Percentiles rank a stretch among this genome's conserved stretches.
Conservation (phyloP, 768 basidiomycete genomes). For the Termitomyces sp. region DNA sequence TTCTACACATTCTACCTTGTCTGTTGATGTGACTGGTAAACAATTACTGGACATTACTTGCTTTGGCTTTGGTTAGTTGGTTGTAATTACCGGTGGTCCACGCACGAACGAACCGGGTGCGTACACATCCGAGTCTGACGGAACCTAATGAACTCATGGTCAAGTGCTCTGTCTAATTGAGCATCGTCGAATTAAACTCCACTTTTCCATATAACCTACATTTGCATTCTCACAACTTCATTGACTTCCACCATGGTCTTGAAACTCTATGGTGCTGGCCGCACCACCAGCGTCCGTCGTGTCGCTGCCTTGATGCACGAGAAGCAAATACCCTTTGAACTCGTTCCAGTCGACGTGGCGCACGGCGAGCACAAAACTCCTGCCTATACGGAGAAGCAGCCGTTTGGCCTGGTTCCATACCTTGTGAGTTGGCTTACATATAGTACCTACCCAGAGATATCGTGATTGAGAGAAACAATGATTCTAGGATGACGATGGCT, state of each 20-base stretch:
- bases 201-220: background rate
- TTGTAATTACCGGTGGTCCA: no score
- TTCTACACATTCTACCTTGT: no score
- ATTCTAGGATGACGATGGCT: slow-evolving; percentile 46
- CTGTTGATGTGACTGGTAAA: no score
- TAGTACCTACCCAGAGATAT: no score
- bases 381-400: slow-evolving; percentile 46
- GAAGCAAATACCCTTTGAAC: slow-evolving; percentile 52
- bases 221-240: background rate
- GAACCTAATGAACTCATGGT: background rate
- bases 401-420: slow-evolving; percentile 62
- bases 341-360: slow-evolving; percentile 38
- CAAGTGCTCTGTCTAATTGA: background rate
- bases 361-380: slow-evolving; percentile 44
- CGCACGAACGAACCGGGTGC: no score
- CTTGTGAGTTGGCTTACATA: slow-evolving; percentile 33
- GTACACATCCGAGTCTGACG: background rate
- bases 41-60: no score
- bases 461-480: background rate
- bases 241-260: slow-evolving; percentile 31
- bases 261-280: slow-evolving; percentile 33
- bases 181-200: background rate
- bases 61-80: no score
- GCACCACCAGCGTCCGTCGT: slow-evolving; percentile 46
- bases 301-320: slow-evolving; percentile 52